Conservation (phyloP, 768 basidiomycete genomes). For the Sporobolomyces roseus region DNA sequence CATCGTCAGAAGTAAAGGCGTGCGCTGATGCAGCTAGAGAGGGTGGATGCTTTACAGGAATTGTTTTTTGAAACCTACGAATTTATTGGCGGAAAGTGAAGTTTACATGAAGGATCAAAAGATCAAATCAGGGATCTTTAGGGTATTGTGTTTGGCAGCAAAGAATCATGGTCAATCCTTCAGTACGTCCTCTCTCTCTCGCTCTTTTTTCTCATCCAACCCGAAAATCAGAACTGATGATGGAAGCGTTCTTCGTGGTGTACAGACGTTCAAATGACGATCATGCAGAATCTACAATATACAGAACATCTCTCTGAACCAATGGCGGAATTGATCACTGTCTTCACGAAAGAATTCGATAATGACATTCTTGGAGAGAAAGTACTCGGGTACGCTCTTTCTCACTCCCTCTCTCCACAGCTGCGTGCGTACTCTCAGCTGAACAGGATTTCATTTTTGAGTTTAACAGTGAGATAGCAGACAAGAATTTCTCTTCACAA, state of each 20-base stretch:
- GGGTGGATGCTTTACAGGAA: conserved; percentile 53
- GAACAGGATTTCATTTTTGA: background rate
- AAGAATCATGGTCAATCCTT: conserved; percentile 82
- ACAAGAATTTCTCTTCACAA: conserved; percentile 68
- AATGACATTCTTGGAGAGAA: conserved; percentile 85
- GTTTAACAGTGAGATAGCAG: conserved; percentile 66
- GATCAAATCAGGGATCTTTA: conserved; percentile 73
- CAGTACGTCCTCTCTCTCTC: conserved; percentile 49
- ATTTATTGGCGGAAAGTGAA: conserved; percentile 80
- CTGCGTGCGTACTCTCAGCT: conserved; percentile 10
- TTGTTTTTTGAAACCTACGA: conserved; percentile 81
- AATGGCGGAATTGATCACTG: conserved; percentile 81
- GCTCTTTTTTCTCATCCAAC: conserved; percentile 21
- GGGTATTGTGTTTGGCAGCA: conserved; percentile 83
- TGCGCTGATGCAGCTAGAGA: no score
- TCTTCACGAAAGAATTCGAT: conserved; percentile 80
- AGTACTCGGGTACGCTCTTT: conserved; percentile 57
- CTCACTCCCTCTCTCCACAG: background rate
- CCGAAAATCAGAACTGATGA: no score
- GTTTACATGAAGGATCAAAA: conserved; percentile 74
- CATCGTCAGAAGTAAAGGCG: no score
- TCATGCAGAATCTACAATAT: conserved; percentile 88
- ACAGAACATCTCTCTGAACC: conserved; percentile 90
- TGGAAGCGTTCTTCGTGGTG: no score
- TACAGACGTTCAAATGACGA: conserved; percentile 68